phyloP scores from a whole-genome alignment of 371 early-diverging fungal species.

The Amoeboradix gromovi region DNA sequence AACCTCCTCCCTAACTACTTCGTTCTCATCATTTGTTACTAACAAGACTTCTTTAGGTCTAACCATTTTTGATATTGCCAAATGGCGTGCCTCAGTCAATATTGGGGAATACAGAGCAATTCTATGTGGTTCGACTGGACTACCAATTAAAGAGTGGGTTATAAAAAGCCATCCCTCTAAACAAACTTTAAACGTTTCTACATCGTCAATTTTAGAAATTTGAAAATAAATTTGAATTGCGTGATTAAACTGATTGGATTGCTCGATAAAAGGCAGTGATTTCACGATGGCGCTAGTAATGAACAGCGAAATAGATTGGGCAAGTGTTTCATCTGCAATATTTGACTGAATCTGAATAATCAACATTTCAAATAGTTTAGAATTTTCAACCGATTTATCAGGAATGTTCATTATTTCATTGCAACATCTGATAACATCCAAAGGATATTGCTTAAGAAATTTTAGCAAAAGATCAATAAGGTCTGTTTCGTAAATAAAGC shows the following conservation, averaged over 20 bases:
- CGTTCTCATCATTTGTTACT: constrained; percentile 98
- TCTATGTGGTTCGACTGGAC: constrained; percentile 8
- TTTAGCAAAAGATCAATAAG: constrained; percentile 28
- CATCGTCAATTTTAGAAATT: constrained; percentile 65
- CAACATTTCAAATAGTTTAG: background rate
- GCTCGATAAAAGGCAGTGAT: constrained; percentile 16
- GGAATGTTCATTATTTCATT: background rate
- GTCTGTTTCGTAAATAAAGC: constrained; percentile 81
- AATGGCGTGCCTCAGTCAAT: constrained; percentile 47
- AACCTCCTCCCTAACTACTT: constrained; percentile 89
- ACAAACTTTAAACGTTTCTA: constrained; percentile 88
- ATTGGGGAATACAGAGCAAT: constrained; percentile 45
- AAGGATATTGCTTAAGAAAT: background rate
- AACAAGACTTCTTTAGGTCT: constrained; percentile 90
- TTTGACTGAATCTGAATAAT: background rate
- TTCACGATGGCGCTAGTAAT: background rate
- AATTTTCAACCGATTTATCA: background rate
- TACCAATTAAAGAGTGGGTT: background rate
- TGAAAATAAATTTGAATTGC: constrained; percentile 4
- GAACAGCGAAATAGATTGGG: background rate
- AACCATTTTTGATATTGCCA: constrained; percentile 87
- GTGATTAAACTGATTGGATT: constrained; percentile 9
- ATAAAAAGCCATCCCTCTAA: constrained; percentile 57
- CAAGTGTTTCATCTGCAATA: background rate
- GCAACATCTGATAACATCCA: constrained; percentile 2